Evolutionary conservation across 805 yeast species (phyloP), one percentile per base, ranked within the genome.

Genomic region (Hanseniaspora jakobsenii): DNA sequence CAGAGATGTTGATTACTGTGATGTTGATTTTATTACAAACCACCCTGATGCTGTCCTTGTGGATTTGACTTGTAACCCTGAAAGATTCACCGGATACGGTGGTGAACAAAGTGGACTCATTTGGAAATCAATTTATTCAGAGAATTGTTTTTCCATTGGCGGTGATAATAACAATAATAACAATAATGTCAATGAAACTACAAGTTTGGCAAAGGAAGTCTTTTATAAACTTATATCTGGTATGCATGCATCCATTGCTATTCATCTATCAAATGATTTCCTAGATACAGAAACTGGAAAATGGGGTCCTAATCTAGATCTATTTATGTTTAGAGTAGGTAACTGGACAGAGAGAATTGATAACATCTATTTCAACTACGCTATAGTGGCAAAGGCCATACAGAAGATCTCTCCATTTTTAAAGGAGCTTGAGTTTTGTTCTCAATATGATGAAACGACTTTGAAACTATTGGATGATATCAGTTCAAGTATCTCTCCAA

Each of bases 31-130:
- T 41, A 70, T 68, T 38, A 70, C 72, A 36, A 74, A 71, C 52
- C 48, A 45, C 21, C 75, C 75, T 53, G 72, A 77, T 49, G 77
- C 86, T 44, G 95, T 85, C 1, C 79, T 80, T 54, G 94, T 91
- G 23, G 85, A 87, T 55, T 70, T 91, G 47, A 68, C 79, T 17
- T 83, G 81, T 44, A 93, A 93, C 57, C 95, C 95, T 1, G 99
- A 91, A 62, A 70, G 97, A 55, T 91, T 83, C 65, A 93, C 98
- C 0, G 98, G 98, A 0, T 91, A 91, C 57, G 81, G 86, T 26
- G 98, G 98, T 24, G 76, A 78, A 40, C 95, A 91, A 55, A 84
- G 95, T 18, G 76, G 79, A 52, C 85, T 81, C 57, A 84, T 91
- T 37, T 91, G 99, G 99, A 69, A 75, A 32, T 84, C 93, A 51